Evolutionary conservation across 208 protist genomes (phyloP).

Genomic region (Leishmania major): DNA sequence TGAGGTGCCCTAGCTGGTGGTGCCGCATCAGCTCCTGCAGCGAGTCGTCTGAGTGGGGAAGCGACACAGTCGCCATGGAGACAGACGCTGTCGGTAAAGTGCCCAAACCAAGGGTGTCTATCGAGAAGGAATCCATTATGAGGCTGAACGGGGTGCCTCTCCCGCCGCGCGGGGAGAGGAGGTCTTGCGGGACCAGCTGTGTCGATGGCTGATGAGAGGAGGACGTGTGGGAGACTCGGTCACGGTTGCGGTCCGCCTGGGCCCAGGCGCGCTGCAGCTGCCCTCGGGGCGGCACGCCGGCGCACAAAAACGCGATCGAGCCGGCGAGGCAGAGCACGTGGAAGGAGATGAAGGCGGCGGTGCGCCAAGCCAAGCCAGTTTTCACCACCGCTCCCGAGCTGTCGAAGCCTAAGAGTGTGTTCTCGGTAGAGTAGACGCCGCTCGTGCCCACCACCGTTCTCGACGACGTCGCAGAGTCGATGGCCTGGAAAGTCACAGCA

Average conservation of each 20-base stretch:
- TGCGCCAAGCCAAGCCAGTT: constrained; percentile 37
- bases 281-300: constrained; percentile 46
- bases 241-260: constrained; percentile 52
- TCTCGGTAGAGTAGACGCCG: constrained; percentile 6
- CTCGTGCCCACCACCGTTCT: not conserved
- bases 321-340: constrained; percentile 45
- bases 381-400: constrained; percentile 7
- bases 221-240: constrained; percentile 24
- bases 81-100: not conserved
- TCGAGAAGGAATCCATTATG: constrained; percentile 13
- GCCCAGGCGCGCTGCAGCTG: constrained; percentile 64
- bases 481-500: too few species aligned
- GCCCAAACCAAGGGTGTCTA: constrained; percentile 5
- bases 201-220: constrained; percentile 26
- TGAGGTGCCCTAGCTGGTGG: not conserved
- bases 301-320: constrained; percentile 49
- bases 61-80: not conserved
- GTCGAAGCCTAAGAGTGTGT: not conserved
- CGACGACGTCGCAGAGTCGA: not conserved
- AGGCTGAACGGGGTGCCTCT: constrained; percentile 16
- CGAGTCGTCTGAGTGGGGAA: not conserved
- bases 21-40: not conserved
- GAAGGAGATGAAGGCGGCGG: constrained; percentile 33
- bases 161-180: not conserved
- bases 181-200: constrained; percentile 31